Evolutionary conservation across 495 filamentous ascomycete species (phyloP), one percentile per base, ranked within the genome.

Genomic region (Hypoxylon lienhwacheense): DNA sequence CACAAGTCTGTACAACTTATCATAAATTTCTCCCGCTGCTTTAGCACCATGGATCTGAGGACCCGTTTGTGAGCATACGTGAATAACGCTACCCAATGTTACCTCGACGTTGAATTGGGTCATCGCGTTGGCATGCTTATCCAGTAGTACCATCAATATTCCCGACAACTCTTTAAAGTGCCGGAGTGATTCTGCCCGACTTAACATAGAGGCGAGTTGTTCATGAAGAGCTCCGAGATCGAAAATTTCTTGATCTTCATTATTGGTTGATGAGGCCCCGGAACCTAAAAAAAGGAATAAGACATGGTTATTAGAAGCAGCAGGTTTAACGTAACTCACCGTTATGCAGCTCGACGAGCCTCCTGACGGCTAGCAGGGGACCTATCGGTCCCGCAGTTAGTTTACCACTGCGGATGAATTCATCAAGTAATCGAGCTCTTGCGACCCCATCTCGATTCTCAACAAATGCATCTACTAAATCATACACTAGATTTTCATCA

Each of bases 101-200:
- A 68, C 72, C 47, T 90, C 88, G 53, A 90, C 81, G 65, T 87
- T 87, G 72, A 78, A 86, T 61, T 90, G 87, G 0, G 77, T 75
- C 54, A 90, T 79, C 21, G 75, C 70, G 19, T 74, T 64, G 31
- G 73, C 67, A 47, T 75, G 73, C 36, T 72, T 76, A 59, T 80
- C 81, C 20, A 89, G 76, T 19, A 87, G 73, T n/a, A 81, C 63
- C 21, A 76, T 61, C 42, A 86, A 59, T 8, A 70, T 76, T 50
- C 83, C 80, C 26, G 77, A 70, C 14, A 77, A 71, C n/a, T 84
- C 70, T 42, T 72, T 78, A 53, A 87, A 85, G 40, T 81, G 73
- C 10, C 75, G 73, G 46, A 78, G 72, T 0, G 59, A 56, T 20
- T 46, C 46, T 6, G 56, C 57, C n/a, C 15, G 47, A 64, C 69